phyloP scores from a whole-genome alignment of 345 rosid species.

The Arabidopsis suecica region DNA sequence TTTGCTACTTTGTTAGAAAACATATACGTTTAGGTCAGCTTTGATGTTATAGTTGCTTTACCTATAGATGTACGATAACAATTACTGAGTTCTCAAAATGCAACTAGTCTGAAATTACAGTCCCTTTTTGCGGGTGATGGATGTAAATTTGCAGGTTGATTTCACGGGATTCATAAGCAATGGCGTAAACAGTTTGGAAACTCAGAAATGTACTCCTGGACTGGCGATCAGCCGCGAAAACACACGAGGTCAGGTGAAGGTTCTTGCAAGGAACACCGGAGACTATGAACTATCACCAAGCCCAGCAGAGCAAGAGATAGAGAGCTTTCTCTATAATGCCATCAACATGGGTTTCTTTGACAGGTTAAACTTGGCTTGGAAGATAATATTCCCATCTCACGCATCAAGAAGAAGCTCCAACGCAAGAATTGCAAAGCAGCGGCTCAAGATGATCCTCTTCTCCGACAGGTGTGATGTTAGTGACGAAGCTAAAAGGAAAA shows the following conservation, averaged over 20 bases:
- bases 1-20: conserved; percentile 6
- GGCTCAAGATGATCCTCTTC: conserved; percentile 96
- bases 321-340: conserved; percentile 72
- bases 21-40: conserved; percentile 6
- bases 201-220: conserved; percentile 46
- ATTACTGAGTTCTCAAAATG: conserved; percentile 4
- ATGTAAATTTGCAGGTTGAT: conserved; percentile 53
- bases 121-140: neutral
- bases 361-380: conserved; percentile 90
- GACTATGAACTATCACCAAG: conserved; percentile 61
- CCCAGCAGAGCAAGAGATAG: conserved; percentile 67
- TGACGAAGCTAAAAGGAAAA: conserved; percentile 88
- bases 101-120: neutral
- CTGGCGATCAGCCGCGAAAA: conserved; percentile 41
- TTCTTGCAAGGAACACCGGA: conserved; percentile 53
- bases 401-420: conserved; percentile 78
- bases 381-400: conserved; percentile 83
- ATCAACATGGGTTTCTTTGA: conserved; percentile 85
- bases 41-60: conserved; percentile 12
- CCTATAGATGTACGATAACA: neutral
- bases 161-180: conserved; percentile 51
- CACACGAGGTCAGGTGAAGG: conserved; percentile 40
- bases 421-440: conserved; percentile 94
- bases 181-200: conserved; percentile 44
- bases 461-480: conserved; percentile 96